These are phyloP conservation scores for Neonectria faginata DNA, from an alignment of 2,329 filamentous ascomycete species.

Conservation along the genomic window DNA sequence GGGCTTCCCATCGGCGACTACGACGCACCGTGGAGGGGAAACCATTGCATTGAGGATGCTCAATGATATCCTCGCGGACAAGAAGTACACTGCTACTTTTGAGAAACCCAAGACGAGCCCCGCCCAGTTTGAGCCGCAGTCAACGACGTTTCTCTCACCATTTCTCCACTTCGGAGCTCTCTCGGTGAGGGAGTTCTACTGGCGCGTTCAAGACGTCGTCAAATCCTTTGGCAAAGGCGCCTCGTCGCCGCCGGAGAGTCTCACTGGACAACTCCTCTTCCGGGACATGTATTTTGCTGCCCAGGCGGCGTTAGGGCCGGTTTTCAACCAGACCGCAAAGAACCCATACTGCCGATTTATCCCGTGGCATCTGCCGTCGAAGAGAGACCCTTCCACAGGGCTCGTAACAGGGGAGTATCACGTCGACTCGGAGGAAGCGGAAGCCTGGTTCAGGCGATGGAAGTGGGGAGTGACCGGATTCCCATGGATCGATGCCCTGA, in stretches of 20 bases:
- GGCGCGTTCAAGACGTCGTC: constrained; percentile 73
- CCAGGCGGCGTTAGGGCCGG: constrained; percentile 73
- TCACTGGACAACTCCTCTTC: constrained; percentile 80
- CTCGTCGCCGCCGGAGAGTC: constrained; percentile 73
- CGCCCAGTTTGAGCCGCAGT: constrained; percentile 77
- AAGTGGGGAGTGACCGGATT: constrained; percentile 77
- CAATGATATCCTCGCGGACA: constrained; percentile 68
- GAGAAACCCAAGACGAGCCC: constrained; percentile 82
- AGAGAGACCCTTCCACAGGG: constrained; percentile 58
- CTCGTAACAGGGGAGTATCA: constrained; percentile 70
- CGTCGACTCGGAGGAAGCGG: constrained; percentile 71
- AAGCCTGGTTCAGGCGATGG: constrained; percentile 77
- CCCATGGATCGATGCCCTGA: constrained; percentile 83
- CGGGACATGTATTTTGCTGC: constrained; percentile 88
- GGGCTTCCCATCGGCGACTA: constrained; percentile 73
- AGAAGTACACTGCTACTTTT: constrained; percentile 78
- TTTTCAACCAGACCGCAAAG: constrained; percentile 72
- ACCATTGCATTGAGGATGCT: constrained; percentile 70
- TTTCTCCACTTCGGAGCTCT: constrained; percentile 81
- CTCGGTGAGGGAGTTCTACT: constrained; percentile 78
- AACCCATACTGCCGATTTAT: constrained; percentile 79
- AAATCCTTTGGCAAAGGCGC: constrained; percentile 66
- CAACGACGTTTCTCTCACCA: constrained; percentile 79
- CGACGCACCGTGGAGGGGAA: constrained; percentile 78
- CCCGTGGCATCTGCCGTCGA: constrained; percentile 80